Evolutionary conservation across 1,284 basidiomycete genomes (phyloP).

Genomic region (Pseudozyma thailandica): DNA sequence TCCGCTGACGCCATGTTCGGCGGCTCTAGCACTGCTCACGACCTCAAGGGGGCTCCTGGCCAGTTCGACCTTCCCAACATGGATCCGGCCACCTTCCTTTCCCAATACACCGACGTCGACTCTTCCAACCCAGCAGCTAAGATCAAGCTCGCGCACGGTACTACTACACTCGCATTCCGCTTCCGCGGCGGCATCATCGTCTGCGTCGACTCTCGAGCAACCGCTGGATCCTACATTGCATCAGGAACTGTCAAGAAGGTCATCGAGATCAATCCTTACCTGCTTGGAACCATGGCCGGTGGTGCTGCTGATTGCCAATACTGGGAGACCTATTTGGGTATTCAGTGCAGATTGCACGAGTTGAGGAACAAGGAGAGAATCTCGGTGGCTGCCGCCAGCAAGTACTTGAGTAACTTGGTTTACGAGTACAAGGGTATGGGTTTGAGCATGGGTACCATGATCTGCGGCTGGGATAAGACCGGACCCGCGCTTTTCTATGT

Average conservation of each 20-base stretch:
- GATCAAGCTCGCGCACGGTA: conserved; percentile 99
- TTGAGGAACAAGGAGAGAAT: conserved; percentile 97
- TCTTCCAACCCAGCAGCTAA: conserved; percentile 66
- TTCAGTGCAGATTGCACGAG: conserved; percentile 96
- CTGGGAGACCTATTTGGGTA: conserved; percentile 87
- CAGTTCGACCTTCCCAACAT: conserved; percentile 56
- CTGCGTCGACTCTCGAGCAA: conserved; percentile 96
- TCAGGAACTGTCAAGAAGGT: conserved; percentile 72
- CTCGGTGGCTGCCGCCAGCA: conserved; percentile 96
- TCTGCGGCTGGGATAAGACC: conserved; percentile 99
- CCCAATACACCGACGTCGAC: conserved; percentile 66
- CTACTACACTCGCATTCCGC: conserved; percentile 96
- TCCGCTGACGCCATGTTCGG: conserved; percentile 17
- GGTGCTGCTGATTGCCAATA: conserved; percentile 76
- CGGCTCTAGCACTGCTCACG: conserved; percentile 9
- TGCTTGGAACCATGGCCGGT: conserved; percentile 98
- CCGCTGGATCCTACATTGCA: conserved; percentile 96
- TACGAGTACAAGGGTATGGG: conserved; percentile 99
- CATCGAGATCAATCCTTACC: conserved; percentile 98
- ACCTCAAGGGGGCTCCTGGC: conserved; percentile 40
- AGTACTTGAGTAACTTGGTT: conserved; percentile 95
- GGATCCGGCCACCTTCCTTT: conserved; percentile 62
- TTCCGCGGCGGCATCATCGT: conserved; percentile 97
- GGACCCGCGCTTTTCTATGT: conserved; percentile 98
- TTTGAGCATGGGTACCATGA: conserved; percentile 99